A percentile compares a stretch with the other conserved stretches of the same genome.
Evolutionary conservation across 129 eudicot genomes (phyloP).

Genomic region (Flaveria sonorensis): DNA sequence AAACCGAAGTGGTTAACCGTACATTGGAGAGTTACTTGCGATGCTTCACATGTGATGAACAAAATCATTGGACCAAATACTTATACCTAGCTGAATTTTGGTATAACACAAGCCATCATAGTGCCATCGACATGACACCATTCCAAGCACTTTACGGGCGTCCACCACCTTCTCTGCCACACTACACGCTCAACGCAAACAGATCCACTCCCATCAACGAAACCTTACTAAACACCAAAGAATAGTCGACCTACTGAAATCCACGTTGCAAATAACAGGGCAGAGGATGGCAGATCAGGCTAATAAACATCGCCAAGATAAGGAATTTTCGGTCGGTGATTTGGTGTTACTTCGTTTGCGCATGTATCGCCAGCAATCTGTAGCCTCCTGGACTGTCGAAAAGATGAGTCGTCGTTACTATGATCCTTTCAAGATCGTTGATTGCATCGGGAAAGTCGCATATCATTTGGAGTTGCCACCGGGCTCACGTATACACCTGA

Average conservation of each 20-base stretch:
- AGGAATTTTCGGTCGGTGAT: background rate
- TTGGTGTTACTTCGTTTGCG: background rate
- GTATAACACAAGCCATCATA: slow-evolving; percentile 1
- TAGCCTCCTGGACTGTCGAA: background rate
- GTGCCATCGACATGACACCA: background rate
- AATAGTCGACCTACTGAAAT: background rate
- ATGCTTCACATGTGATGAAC: background rate
- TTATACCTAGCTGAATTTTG: background rate
- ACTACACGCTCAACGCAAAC: background rate
- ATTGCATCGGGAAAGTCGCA: background rate
- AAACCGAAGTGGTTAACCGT: background rate
- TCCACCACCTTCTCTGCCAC: background rate
- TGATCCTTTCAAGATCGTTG: background rate
- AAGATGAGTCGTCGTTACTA: background rate
- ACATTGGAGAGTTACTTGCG: background rate
- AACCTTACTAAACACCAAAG: background rate
- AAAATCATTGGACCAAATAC: background rate
- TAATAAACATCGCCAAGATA: background rate
- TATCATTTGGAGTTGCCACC: background rate
- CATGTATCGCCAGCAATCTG: background rate
- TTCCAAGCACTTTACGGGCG: slow-evolving; percentile 1
- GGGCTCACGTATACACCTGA: background rate
- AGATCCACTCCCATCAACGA: background rate
- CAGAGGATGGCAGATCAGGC: background rate
- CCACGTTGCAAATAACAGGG: background rate